Base-by-base conservation (phyloP, 805 yeast species). In the Kuraishia piskuri region DNA sequence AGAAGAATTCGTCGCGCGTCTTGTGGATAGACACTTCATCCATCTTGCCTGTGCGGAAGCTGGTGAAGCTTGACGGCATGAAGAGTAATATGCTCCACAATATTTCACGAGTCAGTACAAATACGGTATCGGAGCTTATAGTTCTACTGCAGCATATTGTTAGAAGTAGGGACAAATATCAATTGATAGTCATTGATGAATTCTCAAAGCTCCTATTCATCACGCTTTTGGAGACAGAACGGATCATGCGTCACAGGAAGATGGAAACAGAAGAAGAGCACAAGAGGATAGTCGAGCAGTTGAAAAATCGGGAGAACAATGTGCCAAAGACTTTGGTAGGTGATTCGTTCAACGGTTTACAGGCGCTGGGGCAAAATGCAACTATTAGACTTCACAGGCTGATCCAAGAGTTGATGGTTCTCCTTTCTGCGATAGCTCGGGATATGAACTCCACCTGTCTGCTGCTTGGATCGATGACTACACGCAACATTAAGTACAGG, bases 101-200 rank as follows among this genome's bases (percentile, higher is more conserved):
- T 4, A n/a, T 49, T 31, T 20, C 50, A 19, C 24, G 24, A 19
- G 19, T 20, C 7, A n/a, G 9, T 22, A 22, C 22, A 14, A 7
- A 24, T 4, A 24, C 50, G 17, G 24, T 25, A 20, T n/a, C 50
- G 19, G 50, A 49, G 45, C 21, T 49, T n/a, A n/a, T 36, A 6
- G 47, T 45, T 20, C 47, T 45, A 22, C 23, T 45, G 4, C 47
- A 22, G 36, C 17, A 31, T 9, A 36, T 61, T 1, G 53, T 65
- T n/a, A 60, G 64, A 22, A 51, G 55, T 2, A 10, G 50, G 1
- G 55, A 61, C n/a, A 46, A 54, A 0, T 67, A 60, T 48, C 60
- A 58, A 10, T 46, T 66, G 47, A 55, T 67, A 1, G 40, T 68
- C 3, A 52, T 68, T 2, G 69, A 66, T 44, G 64, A 63, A 19